Base-by-base conservation (phyloP, 2,329 filamentous ascomycete species). In the Onygenales sp. region DNA sequence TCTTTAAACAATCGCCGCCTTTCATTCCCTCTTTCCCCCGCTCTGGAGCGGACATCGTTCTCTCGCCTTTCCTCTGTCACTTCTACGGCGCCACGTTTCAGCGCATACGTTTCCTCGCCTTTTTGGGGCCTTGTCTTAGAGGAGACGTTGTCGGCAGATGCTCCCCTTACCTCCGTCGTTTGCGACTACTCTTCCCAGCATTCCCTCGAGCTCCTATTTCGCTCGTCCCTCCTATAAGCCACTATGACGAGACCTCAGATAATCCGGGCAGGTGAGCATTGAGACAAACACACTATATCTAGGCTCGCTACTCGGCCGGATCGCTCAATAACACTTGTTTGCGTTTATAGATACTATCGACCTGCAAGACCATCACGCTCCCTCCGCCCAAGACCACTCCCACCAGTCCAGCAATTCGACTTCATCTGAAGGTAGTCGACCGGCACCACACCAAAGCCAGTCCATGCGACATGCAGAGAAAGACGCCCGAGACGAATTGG, bases 271-370 rank as follows among this genome's bases (percentile, higher is more conserved):
- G 73, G 73, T 75, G 69, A 55, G 37, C 21, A 45, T 54, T 39
- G n/a, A 44, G 34, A 32, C 42, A 32, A 49, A 49, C 34, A 48
- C 40, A 53, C 4, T 17, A 51, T 49, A 36, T n/a, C 37, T 27
- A 27, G 31, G 14, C 36, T 50, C n/a, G 11, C 37, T 42, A 11
- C 21, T 17, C 53, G 40, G 32, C 11, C 27, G 52, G 43, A 42
- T 43, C 14, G 13, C 33, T 10, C 11, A 33, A 32, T 46, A 31
- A 51, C 34, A 34, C n/a, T 51, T 51, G 54, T 45, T 54, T 52
- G n/a, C 32, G 40, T 17, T n/a, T 52, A 31, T 71, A 95, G 92
- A 97, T 76, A 94, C 92, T 58, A 87, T 96, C 73, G 93, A 97
- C 74, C 83, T 97, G 51, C 93, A 97, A 79, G 83, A 89, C 72